Evolutionary conservation across 2,329 filamentous ascomycete genomes (phyloP).

Genomic region (Fusarium domesticum): DNA sequence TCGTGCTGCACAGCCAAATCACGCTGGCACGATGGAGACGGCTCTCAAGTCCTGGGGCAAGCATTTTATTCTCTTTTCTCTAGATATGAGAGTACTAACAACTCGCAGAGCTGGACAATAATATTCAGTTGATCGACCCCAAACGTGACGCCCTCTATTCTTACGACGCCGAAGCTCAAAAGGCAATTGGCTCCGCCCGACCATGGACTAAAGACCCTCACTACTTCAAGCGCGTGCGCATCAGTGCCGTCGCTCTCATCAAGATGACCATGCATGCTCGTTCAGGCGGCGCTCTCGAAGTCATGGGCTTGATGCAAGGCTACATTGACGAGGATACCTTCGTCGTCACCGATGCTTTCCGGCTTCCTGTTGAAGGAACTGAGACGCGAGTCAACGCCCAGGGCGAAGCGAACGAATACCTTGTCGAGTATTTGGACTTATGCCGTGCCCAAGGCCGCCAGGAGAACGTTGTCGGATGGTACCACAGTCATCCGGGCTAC

Average conservation of each 20-base stretch:
- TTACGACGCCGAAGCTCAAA: conserved; percentile 69
- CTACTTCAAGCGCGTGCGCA: conserved; percentile 91
- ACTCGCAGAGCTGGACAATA: conserved; percentile 77
- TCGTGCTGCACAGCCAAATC: conserved; percentile 9
- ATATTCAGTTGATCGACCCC: conserved; percentile 77
- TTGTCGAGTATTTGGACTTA: conserved; percentile 77
- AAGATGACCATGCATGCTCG: conserved; percentile 99
- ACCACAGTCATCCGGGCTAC: conserved; percentile 95
- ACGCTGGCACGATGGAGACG: conserved; percentile 29
- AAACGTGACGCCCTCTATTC: conserved; percentile 88
- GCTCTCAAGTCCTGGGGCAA: conserved; percentile 34
- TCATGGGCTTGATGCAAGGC: conserved; percentile 98
- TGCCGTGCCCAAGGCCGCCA: conserved; percentile 72
- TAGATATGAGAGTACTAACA: conserved; percentile 7
- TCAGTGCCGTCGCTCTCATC: conserved; percentile 87
- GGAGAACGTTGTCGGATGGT: conserved; percentile 97
- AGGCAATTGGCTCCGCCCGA: conserved; percentile 57
- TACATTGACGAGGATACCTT: conserved; percentile 83
- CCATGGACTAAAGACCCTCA: conserved; percentile 78
- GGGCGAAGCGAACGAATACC: conserved; percentile 94
- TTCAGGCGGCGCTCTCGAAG: conserved; percentile 85
- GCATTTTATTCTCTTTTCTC: background rate
- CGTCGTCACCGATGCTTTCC: conserved; percentile 90
- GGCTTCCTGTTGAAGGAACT: conserved; percentile 94
- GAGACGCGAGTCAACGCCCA: conserved; percentile 97